Evolutionary conservation across 768 basidiomycete species (phyloP), one percentile per base, ranked within the genome.

Genomic region (Psilocybe subaeruginosa): DNA sequence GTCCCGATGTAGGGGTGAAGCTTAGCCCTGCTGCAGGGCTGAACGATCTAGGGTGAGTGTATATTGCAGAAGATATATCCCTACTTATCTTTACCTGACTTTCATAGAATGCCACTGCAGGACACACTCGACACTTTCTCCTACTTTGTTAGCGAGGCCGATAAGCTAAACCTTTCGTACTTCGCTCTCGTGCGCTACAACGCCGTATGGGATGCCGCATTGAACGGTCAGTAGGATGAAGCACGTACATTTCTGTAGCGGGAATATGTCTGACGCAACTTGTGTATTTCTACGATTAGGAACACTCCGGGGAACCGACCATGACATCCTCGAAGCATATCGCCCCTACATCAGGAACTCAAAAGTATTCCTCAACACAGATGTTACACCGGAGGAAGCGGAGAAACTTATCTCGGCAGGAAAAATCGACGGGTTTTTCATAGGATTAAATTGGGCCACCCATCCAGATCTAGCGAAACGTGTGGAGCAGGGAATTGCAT

Each of bases 1-100:
- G 82, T 1, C 61, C 70, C 8, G 78, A 82, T n/a, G 79, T 82
- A 23, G 77, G 74, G 3, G 62, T 84, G 51, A 82, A 82, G 63
- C 54, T 83, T 17, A 78, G 65, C 58, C 82, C 81, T 23, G 74
- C 67, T 43, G 78, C 77, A 29, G 78, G 78, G 30, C 77, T 77
- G 61, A 82, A 82, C 62, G 83, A 82, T 58, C 66, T 80, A 8
- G 78, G 79, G 77, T 79, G 56, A 17, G 51, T 33, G 17, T 17
- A 9, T 58, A 16, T 12, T 17, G 41, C 12, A 19, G n/a, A 33
- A 8, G 29, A 39, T 3, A 65, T 66, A 41, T 39, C 47, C 6
- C 4, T 2, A n/a, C 35, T 3, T 17, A 9, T 29, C 3, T 43
- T 43, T 30, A 11, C 9, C 11, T 35, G 52, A 27, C 1, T 23